Evolutionary conservation across 2,329 filamentous ascomycete genomes (phyloP).

Genomic region (Niveomyces coronatus): DNA sequence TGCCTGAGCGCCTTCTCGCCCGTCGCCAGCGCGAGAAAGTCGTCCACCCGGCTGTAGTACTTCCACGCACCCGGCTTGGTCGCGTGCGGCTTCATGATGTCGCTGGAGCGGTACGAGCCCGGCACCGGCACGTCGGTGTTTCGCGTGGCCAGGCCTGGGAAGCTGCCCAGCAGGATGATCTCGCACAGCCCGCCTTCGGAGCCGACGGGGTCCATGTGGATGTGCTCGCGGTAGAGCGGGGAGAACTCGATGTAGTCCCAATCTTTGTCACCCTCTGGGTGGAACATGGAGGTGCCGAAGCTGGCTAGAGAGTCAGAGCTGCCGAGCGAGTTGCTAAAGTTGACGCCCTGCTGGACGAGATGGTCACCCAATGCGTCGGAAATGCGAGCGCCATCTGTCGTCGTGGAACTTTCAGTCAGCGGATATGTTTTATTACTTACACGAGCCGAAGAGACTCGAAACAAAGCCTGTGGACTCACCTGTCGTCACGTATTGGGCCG

Average conservation of each 20-base stretch:
- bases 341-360: neutral
- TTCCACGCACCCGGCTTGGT: neutral
- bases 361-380: slow-evolving; percentile 1
- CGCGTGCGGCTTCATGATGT: slow-evolving; percentile 2
- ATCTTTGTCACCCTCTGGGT: neutral
- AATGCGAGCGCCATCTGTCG: neutral
- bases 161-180: neutral
- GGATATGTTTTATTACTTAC: no score
- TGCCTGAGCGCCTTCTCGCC: neutral
- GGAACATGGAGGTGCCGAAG: slow-evolving; percentile 4
- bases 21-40: slow-evolving; percentile 5
- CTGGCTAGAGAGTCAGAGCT: slow-evolving; percentile 2
- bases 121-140: neutral
- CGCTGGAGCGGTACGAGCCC: neutral
- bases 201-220: slow-evolving; percentile 3
- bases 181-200: neutral
- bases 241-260: slow-evolving; percentile 4
- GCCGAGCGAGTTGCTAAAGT: slow-evolving; percentile 2
- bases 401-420: no score
- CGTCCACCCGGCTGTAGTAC: neutral
- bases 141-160: neutral
- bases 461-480: neutral
- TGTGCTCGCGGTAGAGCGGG: neutral
- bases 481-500: slow-evolving; percentile 2
- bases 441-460: no score